A percentile compares a stretch with the other conserved stretches of the same genome.
Conservation (phyloP, 257 asterid genomes). For the Petrea volubilis region DNA sequence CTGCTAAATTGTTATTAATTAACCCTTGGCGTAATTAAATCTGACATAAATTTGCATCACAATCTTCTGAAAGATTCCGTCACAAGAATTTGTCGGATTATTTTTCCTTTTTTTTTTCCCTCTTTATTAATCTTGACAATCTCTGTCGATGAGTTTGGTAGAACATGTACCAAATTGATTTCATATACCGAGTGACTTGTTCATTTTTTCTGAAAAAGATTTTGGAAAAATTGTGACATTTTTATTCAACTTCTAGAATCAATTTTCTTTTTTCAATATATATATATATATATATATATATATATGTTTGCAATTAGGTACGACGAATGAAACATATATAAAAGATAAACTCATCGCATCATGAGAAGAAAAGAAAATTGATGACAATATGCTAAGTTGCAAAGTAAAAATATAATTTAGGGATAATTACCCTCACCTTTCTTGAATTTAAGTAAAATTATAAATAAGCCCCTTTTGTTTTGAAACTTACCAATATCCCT, state of each 20-base stretch:
- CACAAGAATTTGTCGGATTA: slow-evolving; percentile 46
- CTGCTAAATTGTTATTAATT: not conserved
- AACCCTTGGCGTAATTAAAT: slow-evolving; percentile 1
- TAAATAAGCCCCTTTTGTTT: too few species aligned
- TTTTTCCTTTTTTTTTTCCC: not conserved
- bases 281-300: too few species aligned
- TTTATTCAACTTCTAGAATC: not conserved
- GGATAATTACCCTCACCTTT: too few species aligned
- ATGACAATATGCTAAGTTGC: too few species aligned
- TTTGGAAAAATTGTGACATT: not conserved
- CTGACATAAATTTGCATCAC: slow-evolving; percentile 38
- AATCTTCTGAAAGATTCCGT: slow-evolving; percentile 51
- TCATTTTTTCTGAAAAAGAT: not conserved
- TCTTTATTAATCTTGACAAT: not conserved
- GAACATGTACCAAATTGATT: not conserved
- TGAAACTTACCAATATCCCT: too few species aligned
- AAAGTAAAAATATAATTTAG: too few species aligned
- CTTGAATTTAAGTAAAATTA: too few species aligned
- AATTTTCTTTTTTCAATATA: too few species aligned
- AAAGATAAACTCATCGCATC: too few species aligned
- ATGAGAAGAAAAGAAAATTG: too few species aligned
- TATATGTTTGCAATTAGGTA: too few species aligned
- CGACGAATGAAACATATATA: too few species aligned
- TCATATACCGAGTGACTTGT: not conserved
- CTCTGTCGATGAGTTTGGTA: not conserved